Conservation (phyloP, 805 yeast species). For the Saturnispora silvae region DNA sequence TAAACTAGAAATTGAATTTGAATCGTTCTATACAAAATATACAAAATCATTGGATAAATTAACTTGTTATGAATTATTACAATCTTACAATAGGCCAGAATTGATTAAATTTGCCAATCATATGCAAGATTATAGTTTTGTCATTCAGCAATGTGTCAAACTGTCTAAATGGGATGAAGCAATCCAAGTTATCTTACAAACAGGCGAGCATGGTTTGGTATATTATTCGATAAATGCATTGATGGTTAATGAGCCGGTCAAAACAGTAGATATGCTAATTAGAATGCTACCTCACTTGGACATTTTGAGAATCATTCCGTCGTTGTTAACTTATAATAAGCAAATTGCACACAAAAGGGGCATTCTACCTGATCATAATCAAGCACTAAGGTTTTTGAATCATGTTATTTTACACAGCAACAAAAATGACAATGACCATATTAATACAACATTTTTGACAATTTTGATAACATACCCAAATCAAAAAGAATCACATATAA, state of each 20-base stretch:
- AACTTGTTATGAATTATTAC: constrained; percentile 63
- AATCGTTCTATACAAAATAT: constrained; percentile 40
- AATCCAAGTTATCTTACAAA: constrained; percentile 41
- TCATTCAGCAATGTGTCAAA: constrained; percentile 59
- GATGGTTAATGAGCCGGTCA: constrained; percentile 54
- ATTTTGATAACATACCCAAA: constrained; percentile 44
- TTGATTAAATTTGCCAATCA: constrained; percentile 58
- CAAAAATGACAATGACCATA: constrained; percentile 32
- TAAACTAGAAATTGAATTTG: constrained; percentile 25
- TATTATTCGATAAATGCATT: constrained; percentile 64
- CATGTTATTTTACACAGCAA: constrained; percentile 40
- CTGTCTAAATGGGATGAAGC: constrained; percentile 68
- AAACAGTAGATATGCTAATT: constrained; percentile 74
- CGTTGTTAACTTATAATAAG: constrained; percentile 60
- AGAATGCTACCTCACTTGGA: constrained; percentile 38
- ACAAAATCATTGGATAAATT: constrained; percentile 45
- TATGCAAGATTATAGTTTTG: constrained; percentile 57
- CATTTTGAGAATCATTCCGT: constrained; percentile 60
- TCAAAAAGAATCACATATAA: constrained; percentile 35
- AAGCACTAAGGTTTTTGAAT: constrained; percentile 54
- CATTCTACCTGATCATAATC: constrained; percentile 40
- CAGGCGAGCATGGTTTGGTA: constrained; percentile 37
- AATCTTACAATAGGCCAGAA: constrained; percentile 55
- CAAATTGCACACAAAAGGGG: constrained; percentile 25
- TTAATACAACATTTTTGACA: constrained; percentile 65